Conservation (phyloP, 805 yeast species). For the Candida tallmaniae region DNA sequence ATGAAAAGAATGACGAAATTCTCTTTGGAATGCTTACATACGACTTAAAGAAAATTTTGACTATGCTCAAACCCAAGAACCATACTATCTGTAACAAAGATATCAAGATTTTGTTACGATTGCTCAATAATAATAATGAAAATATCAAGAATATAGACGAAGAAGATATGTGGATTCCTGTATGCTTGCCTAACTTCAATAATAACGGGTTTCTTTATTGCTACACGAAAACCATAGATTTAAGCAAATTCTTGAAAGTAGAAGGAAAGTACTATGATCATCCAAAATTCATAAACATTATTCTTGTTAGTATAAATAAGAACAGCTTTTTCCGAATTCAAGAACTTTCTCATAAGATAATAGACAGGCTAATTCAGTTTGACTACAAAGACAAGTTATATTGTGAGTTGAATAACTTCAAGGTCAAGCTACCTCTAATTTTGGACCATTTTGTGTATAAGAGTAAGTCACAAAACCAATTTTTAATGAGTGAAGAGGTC, state of each 20-base stretch:
- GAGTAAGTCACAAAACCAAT: slow-evolving; percentile 64
- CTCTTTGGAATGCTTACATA: slow-evolving; percentile 73
- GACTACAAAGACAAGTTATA: slow-evolving; percentile 18
- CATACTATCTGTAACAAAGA: slow-evolving; percentile 83
- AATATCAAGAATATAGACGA: slow-evolving; percentile 9
- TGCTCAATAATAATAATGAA: slow-evolving; percentile 46
- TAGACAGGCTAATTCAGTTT: slow-evolving; percentile 24
- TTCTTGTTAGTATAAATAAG: slow-evolving; percentile 63
- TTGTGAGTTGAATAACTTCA: slow-evolving; percentile 17
- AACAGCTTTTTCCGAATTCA: slow-evolving; percentile 77
- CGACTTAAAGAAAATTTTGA: slow-evolving; percentile 58
- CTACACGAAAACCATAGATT: slow-evolving; percentile 49
- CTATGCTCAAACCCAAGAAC: slow-evolving; percentile 68
- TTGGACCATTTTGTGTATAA: slow-evolving; percentile 81
- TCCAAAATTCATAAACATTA: slow-evolving; percentile 31
- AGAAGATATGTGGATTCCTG: slow-evolving; percentile 89
- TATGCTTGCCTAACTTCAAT: slow-evolving; percentile 89
- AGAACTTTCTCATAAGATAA: slow-evolving; percentile 49
- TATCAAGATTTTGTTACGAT: slow-evolving; percentile 65
- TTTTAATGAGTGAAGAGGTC: slow-evolving; percentile 35
- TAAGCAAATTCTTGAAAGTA: slow-evolving; percentile 15
- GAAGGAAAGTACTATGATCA: slow-evolving; percentile 10
- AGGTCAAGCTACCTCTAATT: slow-evolving; percentile 10
- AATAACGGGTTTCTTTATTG: slow-evolving; percentile 82
- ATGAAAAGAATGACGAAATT: slow-evolving; percentile 33